Percentiles rank a stretch among this genome's conserved stretches.
These are phyloP conservation scores for Fusarium penzigii DNA, from an alignment of 2,329 filamentous ascomycete genomes.

Conservation along the genomic window DNA sequence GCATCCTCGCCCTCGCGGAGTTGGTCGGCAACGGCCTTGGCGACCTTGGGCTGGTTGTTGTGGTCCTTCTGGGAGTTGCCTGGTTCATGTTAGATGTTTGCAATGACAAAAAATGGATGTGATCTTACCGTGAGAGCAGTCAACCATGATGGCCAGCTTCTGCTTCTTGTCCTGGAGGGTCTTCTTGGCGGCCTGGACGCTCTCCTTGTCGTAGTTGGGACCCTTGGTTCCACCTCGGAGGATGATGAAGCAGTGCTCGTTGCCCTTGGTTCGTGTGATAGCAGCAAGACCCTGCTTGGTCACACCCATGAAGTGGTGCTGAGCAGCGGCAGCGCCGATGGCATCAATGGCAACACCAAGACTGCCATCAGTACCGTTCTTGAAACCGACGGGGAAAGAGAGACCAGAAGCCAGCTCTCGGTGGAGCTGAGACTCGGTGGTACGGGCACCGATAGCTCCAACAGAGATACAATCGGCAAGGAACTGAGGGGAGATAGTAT, in stretches of 20 bases:
- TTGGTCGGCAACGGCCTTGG: conserved; percentile 79
- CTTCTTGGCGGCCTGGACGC: conserved; percentile 76
- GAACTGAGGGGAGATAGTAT: conserved; percentile 98
- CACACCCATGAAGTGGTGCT: conserved; percentile 97
- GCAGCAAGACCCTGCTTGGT: conserved; percentile 96
- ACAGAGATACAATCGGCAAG: conserved; percentile 94
- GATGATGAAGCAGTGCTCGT: conserved; percentile 97
- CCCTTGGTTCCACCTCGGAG: conserved; percentile 88
- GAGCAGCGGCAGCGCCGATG: conserved; percentile 81
- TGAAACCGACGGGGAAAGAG: conserved; percentile 98
- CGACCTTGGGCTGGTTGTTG: conserved; percentile 94
- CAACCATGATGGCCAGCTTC: conserved; percentile 91
- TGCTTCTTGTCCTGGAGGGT: conserved; percentile 79
- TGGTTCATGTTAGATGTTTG: conserved; percentile 34
- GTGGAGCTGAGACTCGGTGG: conserved; percentile 95
- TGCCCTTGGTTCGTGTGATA: conserved; percentile 89
- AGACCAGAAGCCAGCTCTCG: conserved; percentile 92
- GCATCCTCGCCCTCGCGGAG: conserved; percentile 81
- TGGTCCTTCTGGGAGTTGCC: conserved; percentile 98
- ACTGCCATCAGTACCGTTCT: conserved; percentile 96
- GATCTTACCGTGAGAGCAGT: conserved; percentile 87
- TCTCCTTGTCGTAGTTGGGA: conserved; percentile 90
- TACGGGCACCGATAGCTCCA: conserved; percentile 92
- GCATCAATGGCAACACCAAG: conserved; percentile 92
- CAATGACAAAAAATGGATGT: conserved; percentile 48